Conservation (phyloP, 1,139 yeast genomes). For the Blastobotrys malaysiensis region DNA sequence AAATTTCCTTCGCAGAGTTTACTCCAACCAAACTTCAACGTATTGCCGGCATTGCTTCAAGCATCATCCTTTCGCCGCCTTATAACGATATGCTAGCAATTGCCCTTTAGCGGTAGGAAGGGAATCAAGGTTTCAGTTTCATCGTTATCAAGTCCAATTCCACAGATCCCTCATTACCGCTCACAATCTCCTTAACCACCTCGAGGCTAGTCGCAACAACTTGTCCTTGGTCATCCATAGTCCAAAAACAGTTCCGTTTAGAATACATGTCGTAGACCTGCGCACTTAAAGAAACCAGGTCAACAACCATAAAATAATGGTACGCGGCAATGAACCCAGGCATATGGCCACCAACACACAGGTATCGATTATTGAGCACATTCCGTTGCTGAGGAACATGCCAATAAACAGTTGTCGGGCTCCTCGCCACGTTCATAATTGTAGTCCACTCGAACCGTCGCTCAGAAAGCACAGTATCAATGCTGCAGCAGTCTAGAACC, state of each 20-base stretch:
- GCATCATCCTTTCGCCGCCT: neutral
- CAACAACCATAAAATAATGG: neutral
- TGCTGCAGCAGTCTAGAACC: neutral
- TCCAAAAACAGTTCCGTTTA: neutral
- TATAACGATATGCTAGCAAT: neutral
- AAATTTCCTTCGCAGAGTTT: neutral
- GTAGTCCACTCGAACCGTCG: neutral
- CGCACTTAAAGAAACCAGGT: neutral
- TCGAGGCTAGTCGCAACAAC: neutral
- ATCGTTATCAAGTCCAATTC: neutral
- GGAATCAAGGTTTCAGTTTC: neutral
- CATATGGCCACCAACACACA: neutral
- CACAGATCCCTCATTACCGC: neutral
- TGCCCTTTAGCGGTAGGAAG: neutral
- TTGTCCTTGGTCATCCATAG: neutral
- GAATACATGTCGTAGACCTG: neutral
- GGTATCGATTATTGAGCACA: neutral
- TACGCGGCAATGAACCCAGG: neutral
- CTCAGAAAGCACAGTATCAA: neutral
- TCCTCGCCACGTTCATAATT: neutral
- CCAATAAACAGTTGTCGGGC: neutral
- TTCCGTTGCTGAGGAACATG: neutral
- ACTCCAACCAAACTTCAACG: neutral
- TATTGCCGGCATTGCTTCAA: neutral
- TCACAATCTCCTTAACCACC: neutral